Evolutionary conservation across 371 early-diverging fungal species (phyloP).

Genomic region (Dinochytrium kinnereticum): DNA sequence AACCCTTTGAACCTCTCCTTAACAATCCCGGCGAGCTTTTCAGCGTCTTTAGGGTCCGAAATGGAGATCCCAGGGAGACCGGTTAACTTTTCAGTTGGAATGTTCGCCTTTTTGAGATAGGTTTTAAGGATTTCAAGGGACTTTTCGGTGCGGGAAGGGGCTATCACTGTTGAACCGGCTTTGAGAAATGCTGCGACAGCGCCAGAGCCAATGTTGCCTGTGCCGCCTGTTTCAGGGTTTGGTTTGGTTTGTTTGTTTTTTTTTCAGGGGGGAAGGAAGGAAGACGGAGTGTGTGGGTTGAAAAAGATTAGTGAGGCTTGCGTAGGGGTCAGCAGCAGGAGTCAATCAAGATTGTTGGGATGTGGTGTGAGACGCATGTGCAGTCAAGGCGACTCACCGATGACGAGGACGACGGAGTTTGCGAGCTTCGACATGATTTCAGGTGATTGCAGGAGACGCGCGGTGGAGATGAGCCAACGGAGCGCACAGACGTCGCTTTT

Average conservation of each 20-base stretch:
- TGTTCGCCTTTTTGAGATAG: background rate
- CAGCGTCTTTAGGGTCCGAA: background rate
- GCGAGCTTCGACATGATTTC: slow-evolving; percentile 9
- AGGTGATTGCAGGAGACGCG: too few species aligned
- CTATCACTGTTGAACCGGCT: slow-evolving; percentile 1
- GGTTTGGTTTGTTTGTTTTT: too few species aligned
- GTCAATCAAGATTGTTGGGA: too few species aligned
- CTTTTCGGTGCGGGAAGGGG: background rate
- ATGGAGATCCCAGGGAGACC: background rate
- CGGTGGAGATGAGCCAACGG: too few species aligned
- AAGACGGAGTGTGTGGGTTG: too few species aligned
- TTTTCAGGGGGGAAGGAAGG: background rate
- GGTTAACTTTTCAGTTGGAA: background rate
- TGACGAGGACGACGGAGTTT: slow-evolving; percentile 4
- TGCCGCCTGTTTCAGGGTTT: background rate
- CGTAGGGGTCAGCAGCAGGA: background rate
- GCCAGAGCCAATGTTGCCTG: slow-evolving; percentile 11
- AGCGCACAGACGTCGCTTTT: too few species aligned
- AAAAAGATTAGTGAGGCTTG: background rate
- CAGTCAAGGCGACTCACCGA: background rate
- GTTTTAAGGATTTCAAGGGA: background rate
- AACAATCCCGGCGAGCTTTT: background rate
- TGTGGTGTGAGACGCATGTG: background rate
- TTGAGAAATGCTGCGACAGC: slow-evolving; percentile 1
- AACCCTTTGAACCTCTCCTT: background rate